phyloP scores from a whole-genome alignment of 108 stramenopile species.

The Skeletonema potamos region DNA sequence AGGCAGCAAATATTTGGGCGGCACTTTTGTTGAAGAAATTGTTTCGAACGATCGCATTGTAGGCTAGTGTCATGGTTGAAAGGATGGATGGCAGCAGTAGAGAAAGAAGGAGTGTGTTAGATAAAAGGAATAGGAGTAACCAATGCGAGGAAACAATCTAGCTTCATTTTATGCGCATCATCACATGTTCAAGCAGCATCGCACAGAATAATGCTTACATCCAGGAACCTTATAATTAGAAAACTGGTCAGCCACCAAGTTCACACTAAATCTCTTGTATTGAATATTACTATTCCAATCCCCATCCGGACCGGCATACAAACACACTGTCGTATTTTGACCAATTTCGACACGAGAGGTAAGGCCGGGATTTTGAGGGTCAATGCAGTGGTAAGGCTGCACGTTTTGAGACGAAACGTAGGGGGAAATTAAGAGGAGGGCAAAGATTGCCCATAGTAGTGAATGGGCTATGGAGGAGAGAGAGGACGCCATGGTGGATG shows the following conservation, averaged over 20 bases:
- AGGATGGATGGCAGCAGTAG: background rate
- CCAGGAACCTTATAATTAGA: constrained; percentile 40
- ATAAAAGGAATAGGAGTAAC: background rate
- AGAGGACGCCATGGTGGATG: background rate
- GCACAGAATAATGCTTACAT: constrained; percentile 17
- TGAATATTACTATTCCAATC: constrained; percentile 33
- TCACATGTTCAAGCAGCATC: background rate
- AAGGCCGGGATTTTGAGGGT: constrained; percentile 17
- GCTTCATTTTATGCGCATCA: background rate
- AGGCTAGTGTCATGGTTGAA: constrained; percentile 18
- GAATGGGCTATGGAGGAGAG: background rate
- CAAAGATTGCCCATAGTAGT: background rate
- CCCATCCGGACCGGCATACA: constrained; percentile 38
- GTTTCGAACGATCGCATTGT: constrained; percentile 3
- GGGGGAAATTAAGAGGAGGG: background rate
- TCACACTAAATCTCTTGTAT: constrained; percentile 39
- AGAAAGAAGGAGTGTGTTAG: background rate
- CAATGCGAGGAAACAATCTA: background rate
- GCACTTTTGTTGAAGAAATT: constrained; percentile 10
- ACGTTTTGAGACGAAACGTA: background rate
- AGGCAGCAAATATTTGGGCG: constrained; percentile 35
- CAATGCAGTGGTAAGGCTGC: constrained; percentile 19
- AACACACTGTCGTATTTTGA: constrained; percentile 34
- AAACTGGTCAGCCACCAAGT: constrained; percentile 43
- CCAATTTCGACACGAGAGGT: constrained; percentile 20